Conservation (phyloP, 148 eudicot species). For the Rhododendron molle region DNA sequence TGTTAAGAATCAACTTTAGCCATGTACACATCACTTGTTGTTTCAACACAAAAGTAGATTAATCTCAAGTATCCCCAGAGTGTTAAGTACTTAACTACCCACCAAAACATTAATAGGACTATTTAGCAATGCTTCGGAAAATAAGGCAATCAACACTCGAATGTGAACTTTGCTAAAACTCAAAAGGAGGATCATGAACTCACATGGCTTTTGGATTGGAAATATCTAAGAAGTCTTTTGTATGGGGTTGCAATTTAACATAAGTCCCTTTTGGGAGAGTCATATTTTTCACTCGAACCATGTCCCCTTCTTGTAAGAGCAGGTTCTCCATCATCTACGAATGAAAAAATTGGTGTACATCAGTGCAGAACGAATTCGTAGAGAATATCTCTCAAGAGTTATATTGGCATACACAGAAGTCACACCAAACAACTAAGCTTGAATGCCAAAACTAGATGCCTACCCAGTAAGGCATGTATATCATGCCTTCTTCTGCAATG, state of each 20-base stretch:
- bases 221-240: constrained; percentile 87
- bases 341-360: neutral
- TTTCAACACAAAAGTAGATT: neutral
- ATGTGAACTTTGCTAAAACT: neutral
- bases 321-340: constrained; percentile 95
- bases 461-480: constrained; percentile 99
- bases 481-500: constrained; percentile 97
- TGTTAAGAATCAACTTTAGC: neutral
- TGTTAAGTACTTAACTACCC: neutral
- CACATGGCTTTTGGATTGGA: constrained; percentile 98
- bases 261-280: constrained; percentile 92
- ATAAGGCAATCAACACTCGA: neutral
- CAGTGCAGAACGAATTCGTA: neutral
- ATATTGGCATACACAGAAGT: neutral
- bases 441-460: neutral
- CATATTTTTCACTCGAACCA: constrained; percentile 69
- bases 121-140: neutral
- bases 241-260: constrained; percentile 90
- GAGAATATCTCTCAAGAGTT: neutral
- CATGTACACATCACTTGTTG: neutral
- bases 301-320: constrained; percentile 90
- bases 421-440: constrained; percentile 3
- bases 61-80: neutral
- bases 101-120: neutral
- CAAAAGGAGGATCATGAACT: constrained; percentile 25